phyloP scores from a whole-genome alignment of 345 rosid species.

The Angophora floribunda region DNA sequence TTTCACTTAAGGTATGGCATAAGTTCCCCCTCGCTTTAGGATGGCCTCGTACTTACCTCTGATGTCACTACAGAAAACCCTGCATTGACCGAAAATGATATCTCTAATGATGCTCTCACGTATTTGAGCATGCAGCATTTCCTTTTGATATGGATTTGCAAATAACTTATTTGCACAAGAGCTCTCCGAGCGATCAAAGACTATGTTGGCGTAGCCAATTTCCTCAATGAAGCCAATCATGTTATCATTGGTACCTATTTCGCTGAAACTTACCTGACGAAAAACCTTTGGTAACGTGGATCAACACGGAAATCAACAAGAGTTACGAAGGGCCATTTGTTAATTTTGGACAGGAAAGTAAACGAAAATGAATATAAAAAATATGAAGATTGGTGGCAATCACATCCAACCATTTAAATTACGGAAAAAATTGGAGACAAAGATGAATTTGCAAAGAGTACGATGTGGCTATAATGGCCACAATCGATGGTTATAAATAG shows the following conservation, averaged over 20 bases:
- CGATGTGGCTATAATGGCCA: background rate
- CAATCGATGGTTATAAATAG: background rate
- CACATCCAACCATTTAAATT: background rate
- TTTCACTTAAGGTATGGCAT: background rate
- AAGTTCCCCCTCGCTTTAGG: background rate
- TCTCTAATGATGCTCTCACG: background rate
- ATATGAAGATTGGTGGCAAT: background rate
- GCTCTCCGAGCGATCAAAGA: background rate
- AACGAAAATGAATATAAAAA: background rate
- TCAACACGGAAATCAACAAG: background rate
- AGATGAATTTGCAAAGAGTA: background rate
- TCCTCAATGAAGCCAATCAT: background rate
- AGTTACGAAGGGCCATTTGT: background rate
- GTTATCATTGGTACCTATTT: background rate
- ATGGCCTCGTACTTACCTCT: background rate
- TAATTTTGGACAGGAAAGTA: background rate
- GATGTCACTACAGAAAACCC: background rate
- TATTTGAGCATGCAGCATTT: background rate
- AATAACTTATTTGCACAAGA: background rate
- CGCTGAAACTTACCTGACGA: background rate
- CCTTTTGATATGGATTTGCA: background rate
- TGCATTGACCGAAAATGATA: background rate
- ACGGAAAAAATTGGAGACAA: background rate
- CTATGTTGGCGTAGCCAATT: background rate
- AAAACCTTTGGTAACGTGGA: background rate